Base-by-base conservation (phyloP, 768 basidiomycete genomes). In the Clavulina sp. region DNA sequence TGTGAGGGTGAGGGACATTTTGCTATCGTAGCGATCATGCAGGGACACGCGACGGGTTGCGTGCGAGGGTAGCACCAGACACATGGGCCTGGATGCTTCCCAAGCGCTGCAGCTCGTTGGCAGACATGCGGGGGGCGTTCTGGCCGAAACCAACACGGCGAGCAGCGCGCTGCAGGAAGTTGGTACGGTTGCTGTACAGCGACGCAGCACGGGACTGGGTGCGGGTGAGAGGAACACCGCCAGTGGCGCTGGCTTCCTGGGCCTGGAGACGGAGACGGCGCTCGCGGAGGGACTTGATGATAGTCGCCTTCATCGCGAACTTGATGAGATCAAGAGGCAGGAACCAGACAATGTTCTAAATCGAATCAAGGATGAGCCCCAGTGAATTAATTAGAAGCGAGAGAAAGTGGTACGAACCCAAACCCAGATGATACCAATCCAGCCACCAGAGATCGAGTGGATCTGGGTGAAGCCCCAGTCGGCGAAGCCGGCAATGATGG, bases 361-460 rank as follows among this genome's bases (percentile, higher is more conserved):
- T 32, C 7, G 48, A n/a, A 47, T 43, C 41, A 7, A 18, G 28
- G 36, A 6, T 5, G 33, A 13, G 9, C 24, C 31, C 9, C 24
- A 3, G 41, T 43, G 30, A 29, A 46, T 26, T 33, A 21, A 23
- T 29, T 18, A 40, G 5, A 48, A 7, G 52, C 48, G 52, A 38
- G 4, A 44, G 18, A 33, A 28, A 24, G 23, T 13, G 7, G 0
- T 4, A 75, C 81, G 38, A 70, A 87, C 86, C 86, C 87, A 91
- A 58, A 92, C 75, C 92, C 92, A 96, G 54, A 93, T 74, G 58
- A 97, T 91, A 69, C 92, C 93, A 58, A 96, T 86, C 92, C 92
- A 96, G 26, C 80, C 84, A 63, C 85, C 92, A 55, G 83, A 85
- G 64, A 96, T 80, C 23, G 69, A 62, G 31, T 70, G 64, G 57